Conservation (phyloP, 2,329 filamentous ascomycete genomes). For the Didymella pomorum region DNA sequence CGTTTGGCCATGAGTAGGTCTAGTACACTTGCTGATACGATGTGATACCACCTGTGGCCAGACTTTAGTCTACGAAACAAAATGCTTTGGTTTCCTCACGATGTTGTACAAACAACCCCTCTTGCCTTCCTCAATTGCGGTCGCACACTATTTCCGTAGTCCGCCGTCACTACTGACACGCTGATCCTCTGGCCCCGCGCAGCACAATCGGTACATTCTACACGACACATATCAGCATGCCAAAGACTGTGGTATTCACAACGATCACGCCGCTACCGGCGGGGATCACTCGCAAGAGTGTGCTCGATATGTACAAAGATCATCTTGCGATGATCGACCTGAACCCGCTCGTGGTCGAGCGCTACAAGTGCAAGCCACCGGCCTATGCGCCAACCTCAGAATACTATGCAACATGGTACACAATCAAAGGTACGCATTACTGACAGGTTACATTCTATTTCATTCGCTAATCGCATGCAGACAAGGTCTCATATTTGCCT, state of each 20-base stretch:
- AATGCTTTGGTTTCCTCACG: slow-evolving; percentile 32
- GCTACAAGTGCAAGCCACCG: slow-evolving; percentile 73
- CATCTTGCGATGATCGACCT: slow-evolving; percentile 86
- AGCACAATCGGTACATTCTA: neutral
- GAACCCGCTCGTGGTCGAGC: slow-evolving; percentile 80
- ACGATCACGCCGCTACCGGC: slow-evolving; percentile 79
- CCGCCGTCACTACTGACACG: slow-evolving; percentile 3
- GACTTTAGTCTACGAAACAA: slow-evolving; percentile 36
- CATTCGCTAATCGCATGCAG: slow-evolving; percentile 45
- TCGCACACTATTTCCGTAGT: slow-evolving; percentile 1
- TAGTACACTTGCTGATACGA: slow-evolving; percentile 27
- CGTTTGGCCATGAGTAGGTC: slow-evolving; percentile 20
- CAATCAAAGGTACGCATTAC: slow-evolving; percentile 48
- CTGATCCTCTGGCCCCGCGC: slow-evolving; percentile 4
- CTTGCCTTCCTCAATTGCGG: slow-evolving; percentile 19
- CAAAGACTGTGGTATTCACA: slow-evolving; percentile 75
- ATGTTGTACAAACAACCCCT: slow-evolving; percentile 29
- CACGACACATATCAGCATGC: slow-evolving; percentile 60
- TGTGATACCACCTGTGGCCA: slow-evolving; percentile 25
- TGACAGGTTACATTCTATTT: too few relatives aligned
- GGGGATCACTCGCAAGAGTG: slow-evolving; percentile 72
- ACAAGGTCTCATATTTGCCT: slow-evolving; percentile 78
- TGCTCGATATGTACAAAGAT: slow-evolving; percentile 77
- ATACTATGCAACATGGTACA: slow-evolving; percentile 76
- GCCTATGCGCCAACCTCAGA: slow-evolving; percentile 74